A percentile compares a stretch with the other conserved stretches of the same genome.
phyloP scores from a whole-genome alignment of 345 rosid genomes.

The Noccaea bulbosa region DNA sequence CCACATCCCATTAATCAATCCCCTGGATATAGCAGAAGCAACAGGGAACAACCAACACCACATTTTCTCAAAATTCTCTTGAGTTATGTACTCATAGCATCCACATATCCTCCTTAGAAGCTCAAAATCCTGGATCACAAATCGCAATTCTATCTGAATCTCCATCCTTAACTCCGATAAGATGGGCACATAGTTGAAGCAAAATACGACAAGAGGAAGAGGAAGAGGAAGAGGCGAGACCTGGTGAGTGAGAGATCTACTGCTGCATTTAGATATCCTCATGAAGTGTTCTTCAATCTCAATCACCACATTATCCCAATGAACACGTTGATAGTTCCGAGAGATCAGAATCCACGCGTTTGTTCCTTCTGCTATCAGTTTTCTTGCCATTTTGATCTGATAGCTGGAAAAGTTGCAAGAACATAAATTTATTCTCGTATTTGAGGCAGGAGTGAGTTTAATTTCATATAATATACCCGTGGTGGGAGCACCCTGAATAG shows the following conservation, averaged over 20 bases:
- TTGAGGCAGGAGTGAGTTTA: conserved; percentile 13
- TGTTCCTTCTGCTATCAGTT: conserved; percentile 90
- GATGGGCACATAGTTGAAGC: neutral
- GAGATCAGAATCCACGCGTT: conserved; percentile 78
- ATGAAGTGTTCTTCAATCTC: conserved; percentile 87
- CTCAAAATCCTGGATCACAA: conserved; percentile 64
- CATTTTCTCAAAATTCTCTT: conserved; percentile 88
- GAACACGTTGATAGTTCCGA: conserved; percentile 63
- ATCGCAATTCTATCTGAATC: neutral
- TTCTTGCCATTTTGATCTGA: conserved; percentile 74
- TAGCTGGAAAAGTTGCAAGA: conserved; percentile 48
- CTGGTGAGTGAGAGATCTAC: conserved; percentile 79
- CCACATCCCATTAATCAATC: conserved; percentile 69
- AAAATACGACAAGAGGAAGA: neutral
- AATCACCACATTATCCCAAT: conserved; percentile 70
- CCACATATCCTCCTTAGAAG: conserved; percentile 76
- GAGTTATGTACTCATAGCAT: conserved; percentile 74
- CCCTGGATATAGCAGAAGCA: conserved; percentile 69
- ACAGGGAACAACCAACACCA: conserved; percentile 99
- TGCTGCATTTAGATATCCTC: conserved; percentile 75
- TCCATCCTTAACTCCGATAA: neutral
- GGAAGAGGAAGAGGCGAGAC: conserved; percentile 40
- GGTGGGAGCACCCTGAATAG: conserved; percentile 91
- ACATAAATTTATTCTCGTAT: neutral
- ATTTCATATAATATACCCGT: conserved; percentile 52